These are phyloP conservation scores for Myochromella boudieri DNA, from an alignment of 768 basidiomycete species.

Conservation along the genomic window DNA sequence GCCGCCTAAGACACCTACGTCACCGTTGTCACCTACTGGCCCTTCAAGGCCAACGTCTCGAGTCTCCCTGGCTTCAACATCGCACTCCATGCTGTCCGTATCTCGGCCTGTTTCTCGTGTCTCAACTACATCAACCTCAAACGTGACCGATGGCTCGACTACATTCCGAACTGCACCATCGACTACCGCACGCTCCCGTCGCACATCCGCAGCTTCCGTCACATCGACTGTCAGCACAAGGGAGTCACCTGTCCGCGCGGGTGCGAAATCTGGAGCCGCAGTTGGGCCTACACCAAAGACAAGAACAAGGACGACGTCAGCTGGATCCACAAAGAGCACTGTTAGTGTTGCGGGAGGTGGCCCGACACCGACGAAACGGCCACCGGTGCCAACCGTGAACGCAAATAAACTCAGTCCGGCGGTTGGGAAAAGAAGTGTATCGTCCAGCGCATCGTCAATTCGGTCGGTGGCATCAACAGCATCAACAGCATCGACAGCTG, in stretches of 20 bases:
- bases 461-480: conserved; percentile 24
- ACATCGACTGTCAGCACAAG: conserved; percentile 20
- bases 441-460: conserved; percentile 21
- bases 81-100: conserved; percentile 2
- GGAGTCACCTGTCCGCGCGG: conserved; percentile 10
- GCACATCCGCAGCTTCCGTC: conserved; percentile 31
- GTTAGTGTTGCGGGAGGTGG: no score
- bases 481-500: conserved; percentile 26
- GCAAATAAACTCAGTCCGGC: conserved; percentile 30
- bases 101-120: conserved; percentile 6
- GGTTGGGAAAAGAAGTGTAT: conserved; percentile 19
- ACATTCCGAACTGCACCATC: conserved; percentile 46
- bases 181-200: conserved; percentile 26
- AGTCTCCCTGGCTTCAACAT: conserved; percentile 8
- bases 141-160: conserved; percentile 12
- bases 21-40: conserved; percentile 11
- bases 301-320: conserved; percentile 17
- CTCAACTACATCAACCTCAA: conserved; percentile 16
- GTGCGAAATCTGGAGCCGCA: neutral
- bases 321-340: conserved; percentile 21
- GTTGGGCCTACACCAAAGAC: neutral
- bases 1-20: conserved; percentile 2
- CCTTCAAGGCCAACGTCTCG: conserved; percentile 23
- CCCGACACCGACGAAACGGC: conserved; percentile 25
- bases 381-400: conserved; percentile 30